Evolutionary conservation across 306 rosid genomes (phyloP).

Genomic region (Carpinus viminea): DNA sequence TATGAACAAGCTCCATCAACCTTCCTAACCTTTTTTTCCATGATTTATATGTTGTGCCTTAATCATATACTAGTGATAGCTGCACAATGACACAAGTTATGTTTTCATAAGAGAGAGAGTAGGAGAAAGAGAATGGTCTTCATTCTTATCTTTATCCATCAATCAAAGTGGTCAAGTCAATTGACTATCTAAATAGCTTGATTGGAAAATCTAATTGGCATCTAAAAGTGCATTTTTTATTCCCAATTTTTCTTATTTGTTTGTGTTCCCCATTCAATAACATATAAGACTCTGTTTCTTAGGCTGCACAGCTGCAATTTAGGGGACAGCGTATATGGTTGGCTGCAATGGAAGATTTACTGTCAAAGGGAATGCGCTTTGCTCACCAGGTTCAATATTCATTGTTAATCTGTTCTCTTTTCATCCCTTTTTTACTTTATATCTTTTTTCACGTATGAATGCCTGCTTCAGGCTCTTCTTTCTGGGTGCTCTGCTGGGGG

Average conservation of each 20-base stretch:
- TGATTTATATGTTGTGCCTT: neutral
- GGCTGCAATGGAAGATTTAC: constrained; percentile 90
- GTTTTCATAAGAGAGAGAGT: neutral
- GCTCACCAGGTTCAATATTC: constrained; percentile 67
- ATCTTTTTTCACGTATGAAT: neutral
- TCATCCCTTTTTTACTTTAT: constrained; percentile 9
- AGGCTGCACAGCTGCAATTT: constrained; percentile 73
- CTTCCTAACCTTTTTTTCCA: constrained; percentile 2
- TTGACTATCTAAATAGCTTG: constrained; percentile 4
- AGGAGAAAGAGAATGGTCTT: constrained; percentile 11
- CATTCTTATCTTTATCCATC: neutral
- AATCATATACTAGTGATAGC: neutral
- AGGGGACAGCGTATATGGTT: constrained; percentile 90
- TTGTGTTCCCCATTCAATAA: constrained; percentile 15
- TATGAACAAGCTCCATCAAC: neutral
- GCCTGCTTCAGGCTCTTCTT: constrained; percentile 72
- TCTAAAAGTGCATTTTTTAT: neutral
- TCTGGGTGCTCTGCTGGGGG: constrained; percentile 99
- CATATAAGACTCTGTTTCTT: constrained; percentile 7
- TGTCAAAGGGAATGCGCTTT: constrained; percentile 77
- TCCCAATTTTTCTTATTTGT: constrained; percentile 3
- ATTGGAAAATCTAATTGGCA: neutral
- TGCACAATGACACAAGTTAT: neutral
- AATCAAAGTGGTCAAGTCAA: constrained; percentile 11
- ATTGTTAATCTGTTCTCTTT: neutral